Evolutionary conservation across 768 basidiomycete genomes (phyloP).

Genomic region (Solioccasus polychromus): DNA sequence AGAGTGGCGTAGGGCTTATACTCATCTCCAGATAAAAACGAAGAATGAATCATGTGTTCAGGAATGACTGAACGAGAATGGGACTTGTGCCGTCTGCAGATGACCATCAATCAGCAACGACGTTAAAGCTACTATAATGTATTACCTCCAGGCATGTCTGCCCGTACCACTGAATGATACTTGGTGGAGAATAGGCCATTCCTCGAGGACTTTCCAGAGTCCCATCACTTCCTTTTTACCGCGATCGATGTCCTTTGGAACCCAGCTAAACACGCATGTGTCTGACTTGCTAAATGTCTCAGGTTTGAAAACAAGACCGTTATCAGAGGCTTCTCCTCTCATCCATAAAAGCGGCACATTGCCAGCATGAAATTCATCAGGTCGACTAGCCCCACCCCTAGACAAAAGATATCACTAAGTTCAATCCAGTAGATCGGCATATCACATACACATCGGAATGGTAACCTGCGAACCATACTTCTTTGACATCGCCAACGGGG

Average conservation of each 20-base stretch:
- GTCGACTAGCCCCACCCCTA: slow-evolving; percentile 2
- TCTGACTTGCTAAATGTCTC: too few relatives aligned
- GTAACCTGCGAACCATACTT: slow-evolving; percentile 12
- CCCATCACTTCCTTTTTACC: slow-evolving; percentile 1
- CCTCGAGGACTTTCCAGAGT: not conserved
- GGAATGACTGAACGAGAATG: slow-evolving; percentile 6
- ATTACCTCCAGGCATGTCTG: slow-evolving; percentile 3
- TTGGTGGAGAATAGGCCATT: slow-evolving; percentile 1
- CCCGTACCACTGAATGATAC: slow-evolving; percentile 9
- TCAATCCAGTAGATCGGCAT: not conserved
- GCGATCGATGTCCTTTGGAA: slow-evolving; percentile 5
- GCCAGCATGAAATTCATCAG: slow-evolving; percentile 1
- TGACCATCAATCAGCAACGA: not conserved
- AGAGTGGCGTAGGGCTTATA: slow-evolving; percentile 5
- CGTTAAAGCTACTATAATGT: not conserved
- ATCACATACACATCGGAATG: slow-evolving; percentile 11
- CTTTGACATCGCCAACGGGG: slow-evolving; percentile 3
- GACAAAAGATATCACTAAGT: not conserved
- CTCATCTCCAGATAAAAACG: not conserved
- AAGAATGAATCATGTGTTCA: slow-evolving; percentile 2
- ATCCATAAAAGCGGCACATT: slow-evolving; percentile 11
- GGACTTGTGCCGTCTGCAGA: not conserved
- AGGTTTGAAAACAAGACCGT: slow-evolving; percentile 1
- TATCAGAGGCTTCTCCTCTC: slow-evolving; percentile 2
- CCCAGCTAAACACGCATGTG: slow-evolving; percentile 2